Percentiles rank a stretch among this genome's conserved stretches.
phyloP scores from a whole-genome alignment of 202 grass and related monocot species.

The Setaria viridis region DNA sequence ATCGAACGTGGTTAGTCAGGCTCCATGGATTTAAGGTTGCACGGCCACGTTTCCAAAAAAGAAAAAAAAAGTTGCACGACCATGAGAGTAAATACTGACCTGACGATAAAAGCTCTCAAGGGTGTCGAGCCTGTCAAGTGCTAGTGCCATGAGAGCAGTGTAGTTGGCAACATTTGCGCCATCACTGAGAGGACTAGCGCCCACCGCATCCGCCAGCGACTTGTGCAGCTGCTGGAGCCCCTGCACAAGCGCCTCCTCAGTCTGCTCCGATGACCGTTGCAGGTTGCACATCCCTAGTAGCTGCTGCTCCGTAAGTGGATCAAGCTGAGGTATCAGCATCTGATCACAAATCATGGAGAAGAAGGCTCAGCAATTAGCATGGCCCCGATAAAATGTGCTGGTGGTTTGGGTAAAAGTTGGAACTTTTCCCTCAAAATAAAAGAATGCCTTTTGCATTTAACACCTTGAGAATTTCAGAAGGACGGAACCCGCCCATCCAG shows the following conservation, averaged over 20 bases:
- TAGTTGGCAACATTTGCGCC: slow-evolving; percentile 57
- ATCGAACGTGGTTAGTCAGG: background rate
- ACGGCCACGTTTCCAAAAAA: background rate
- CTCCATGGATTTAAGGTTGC: background rate
- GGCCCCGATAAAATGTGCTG: slow-evolving; percentile 11
- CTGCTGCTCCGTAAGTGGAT: slow-evolving; percentile 85
- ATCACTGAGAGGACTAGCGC: slow-evolving; percentile 57
- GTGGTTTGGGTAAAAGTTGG: background rate
- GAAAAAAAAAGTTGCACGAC: background rate
- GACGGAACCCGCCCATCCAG: slow-evolving; percentile 89
- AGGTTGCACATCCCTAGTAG: slow-evolving; percentile 71
- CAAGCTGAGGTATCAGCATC: slow-evolving; percentile 88
- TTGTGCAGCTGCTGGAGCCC: slow-evolving; percentile 78
- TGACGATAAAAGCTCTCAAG: slow-evolving; percentile 82
- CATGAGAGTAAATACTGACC: slow-evolving; percentile 52
- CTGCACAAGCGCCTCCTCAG: slow-evolving; percentile 82
- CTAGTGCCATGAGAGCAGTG: slow-evolving; percentile 62
- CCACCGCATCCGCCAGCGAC: slow-evolving; percentile 64
- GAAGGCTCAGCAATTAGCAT: slow-evolving; percentile 6
- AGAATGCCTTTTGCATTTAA: background rate
- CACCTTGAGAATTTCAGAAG: slow-evolving; percentile 82
- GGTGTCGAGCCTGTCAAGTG: slow-evolving; percentile 70
- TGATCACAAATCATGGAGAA: slow-evolving; percentile 35
- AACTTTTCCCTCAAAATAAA: background rate
- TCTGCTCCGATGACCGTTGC: slow-evolving; percentile 82